These are phyloP conservation scores for Litchi chinensis DNA, from an alignment of 345 rosid species.

Conservation along the genomic window DNA sequence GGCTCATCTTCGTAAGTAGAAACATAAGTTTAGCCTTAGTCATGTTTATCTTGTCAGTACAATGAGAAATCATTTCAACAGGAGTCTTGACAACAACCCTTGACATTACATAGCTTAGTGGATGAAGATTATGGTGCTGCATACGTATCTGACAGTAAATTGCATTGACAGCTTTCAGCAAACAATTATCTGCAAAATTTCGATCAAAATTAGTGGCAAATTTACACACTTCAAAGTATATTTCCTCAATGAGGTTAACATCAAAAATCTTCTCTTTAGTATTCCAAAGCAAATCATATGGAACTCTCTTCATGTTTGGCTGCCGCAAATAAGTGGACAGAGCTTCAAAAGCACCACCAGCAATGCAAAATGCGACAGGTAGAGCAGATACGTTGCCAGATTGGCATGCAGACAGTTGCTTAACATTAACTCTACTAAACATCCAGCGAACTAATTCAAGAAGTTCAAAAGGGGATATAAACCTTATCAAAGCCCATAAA, in stretches of 20 bases:
- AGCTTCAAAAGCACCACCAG: conserved; percentile 67
- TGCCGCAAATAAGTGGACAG: conserved; percentile 56
- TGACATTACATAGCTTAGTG: conserved; percentile 50
- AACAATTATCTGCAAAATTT: conserved; percentile 57
- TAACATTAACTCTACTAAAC: conserved; percentile 46
- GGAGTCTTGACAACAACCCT: conserved; percentile 64
- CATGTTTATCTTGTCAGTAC: conserved; percentile 46
- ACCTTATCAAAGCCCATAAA: conserved; percentile 54
- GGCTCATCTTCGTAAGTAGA: conserved; percentile 73
- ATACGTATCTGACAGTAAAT: conserved; percentile 40
- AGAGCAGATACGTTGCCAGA: conserved; percentile 35
- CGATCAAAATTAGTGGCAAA: conserved; percentile 48
- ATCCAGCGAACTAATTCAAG: conserved; percentile 61
- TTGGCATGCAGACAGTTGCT: conserved; percentile 29
- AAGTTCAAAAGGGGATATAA: conserved; percentile 72
- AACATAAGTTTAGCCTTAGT: conserved; percentile 64
- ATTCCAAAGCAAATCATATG: conserved; percentile 58
- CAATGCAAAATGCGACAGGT: conserved; percentile 61
- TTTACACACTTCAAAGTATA: conserved; percentile 56
- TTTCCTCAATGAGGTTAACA: conserved; percentile 55
- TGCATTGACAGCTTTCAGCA: conserved; percentile 62
- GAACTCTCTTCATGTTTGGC: conserved; percentile 40
- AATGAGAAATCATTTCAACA: conserved; percentile 57
- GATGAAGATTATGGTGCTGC: conserved; percentile 51
- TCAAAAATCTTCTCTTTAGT: conserved; percentile 47